Base-by-base conservation (phyloP, 208 protist genomes). In the Herpetomonas samuelpessoai region DNA sequence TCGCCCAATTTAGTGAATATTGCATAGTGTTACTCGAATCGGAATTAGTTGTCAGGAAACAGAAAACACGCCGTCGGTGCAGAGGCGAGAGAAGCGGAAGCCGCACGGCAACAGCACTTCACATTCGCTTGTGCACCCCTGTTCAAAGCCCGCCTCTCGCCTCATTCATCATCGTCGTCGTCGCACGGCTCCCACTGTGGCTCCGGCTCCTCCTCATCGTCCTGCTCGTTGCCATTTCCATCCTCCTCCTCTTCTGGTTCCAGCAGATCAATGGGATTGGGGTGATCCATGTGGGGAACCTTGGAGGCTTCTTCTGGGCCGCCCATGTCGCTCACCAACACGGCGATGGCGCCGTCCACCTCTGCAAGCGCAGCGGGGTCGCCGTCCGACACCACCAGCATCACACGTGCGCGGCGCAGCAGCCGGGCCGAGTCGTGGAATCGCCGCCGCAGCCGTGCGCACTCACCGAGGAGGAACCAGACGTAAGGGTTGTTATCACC, bases 401-500 rank as follows among this genome's bases (percentile, higher is more conserved):
- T 91, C 28, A 93, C 85, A 14, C 86, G 84, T 1, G 90, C 79
- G 12, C 86, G 81, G 3, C 86, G 76, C 41, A 96, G 78, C 41
- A 96, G 79, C 0, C 90, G 79, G 9, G 90, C 86, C 12, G 90
- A 68, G 59, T 96, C 90, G 14, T 65, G 35, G 59, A 81, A 91
- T 9, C 90, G 76, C 35, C 79, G 69, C 12, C 86, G 86, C 63
- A 96, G 60, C 19, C 86, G 76, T 2, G 90, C 90, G 22, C 81
- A 78, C 76, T 95, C 87, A 3, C 88, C 92, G n/a, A 97, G 76
- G 9, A 97, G 72, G 70, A 95, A 97, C 88, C 88, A 97, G 53
- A 95, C 81, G 61, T 97, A 97, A 2, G 88, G 87, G 54, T 97
- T 97, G 64, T 88, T 93, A 60, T 95, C 88, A 31, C 85, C 92